These are phyloP conservation scores for Astrephomene gubernaculifera DNA, from an alignment of 139 green algal genomes.

Conservation along the genomic window DNA sequence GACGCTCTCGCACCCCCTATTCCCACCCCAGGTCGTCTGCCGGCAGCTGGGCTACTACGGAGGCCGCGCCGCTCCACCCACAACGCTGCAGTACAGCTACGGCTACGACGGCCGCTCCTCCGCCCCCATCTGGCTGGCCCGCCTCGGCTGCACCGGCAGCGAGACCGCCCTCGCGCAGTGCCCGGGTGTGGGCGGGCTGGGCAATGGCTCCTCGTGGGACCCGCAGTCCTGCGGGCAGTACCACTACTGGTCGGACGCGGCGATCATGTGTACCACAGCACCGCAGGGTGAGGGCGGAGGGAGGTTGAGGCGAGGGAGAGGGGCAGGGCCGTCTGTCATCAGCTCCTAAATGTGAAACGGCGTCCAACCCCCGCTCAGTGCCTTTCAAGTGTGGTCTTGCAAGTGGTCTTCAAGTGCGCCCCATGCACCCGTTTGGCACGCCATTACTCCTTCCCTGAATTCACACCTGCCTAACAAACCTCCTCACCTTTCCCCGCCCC, in stretches of 20 bases:
- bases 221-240: too few species aligned
- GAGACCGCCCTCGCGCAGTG: not conserved
- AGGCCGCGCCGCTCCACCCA: not conserved
- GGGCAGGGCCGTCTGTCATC: not conserved
- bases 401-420: too few species aligned
- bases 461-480: too few species aligned
- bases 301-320: not conserved
- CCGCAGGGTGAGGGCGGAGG: not conserved
- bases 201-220: too few species aligned
- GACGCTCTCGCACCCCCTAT: too few species aligned
- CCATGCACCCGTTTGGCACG: not conserved
- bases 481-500: too few species aligned
- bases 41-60: slow-evolving; percentile 4
- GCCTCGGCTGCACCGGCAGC: not conserved
- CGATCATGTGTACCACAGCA: not conserved
- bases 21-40: not conserved
- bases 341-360: not conserved
- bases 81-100: not conserved
- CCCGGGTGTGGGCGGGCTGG: not conserved
- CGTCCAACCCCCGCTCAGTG: too few species aligned
- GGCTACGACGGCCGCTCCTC: not conserved
- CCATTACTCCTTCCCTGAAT: too few species aligned
- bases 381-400: not conserved
- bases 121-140: not conserved
- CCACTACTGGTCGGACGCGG: not conserved